Base-by-base conservation (phyloP, 2,329 filamentous ascomycete species). In the Trichoderma sp. region DNA sequence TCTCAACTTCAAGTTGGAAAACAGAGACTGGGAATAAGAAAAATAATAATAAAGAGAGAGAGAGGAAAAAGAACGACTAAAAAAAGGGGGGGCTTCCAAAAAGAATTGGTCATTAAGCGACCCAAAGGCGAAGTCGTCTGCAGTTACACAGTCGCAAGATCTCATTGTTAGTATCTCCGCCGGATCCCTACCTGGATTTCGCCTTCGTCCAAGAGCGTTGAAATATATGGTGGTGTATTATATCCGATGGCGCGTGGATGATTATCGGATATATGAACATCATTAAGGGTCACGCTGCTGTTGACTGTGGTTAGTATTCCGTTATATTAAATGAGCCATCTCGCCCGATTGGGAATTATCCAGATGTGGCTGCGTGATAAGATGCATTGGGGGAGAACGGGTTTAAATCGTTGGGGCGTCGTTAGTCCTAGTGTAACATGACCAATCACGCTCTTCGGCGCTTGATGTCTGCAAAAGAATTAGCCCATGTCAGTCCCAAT, bases 371-470 rank as follows among this genome's bases (percentile, higher is more conserved):
- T 29, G 45, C 13, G 29, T n/a, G 50, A 29, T 29, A 25, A 7
- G 29, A 39, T 34, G 8, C 6, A 4, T 22, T 22, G 39, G 32
- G 37, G 52, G 25, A n/a, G 35, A 70, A 70, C 53, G 53, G 32
- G 13, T 48, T 37, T 48, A 19, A 12, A 45, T 56, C 27, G 9
- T 57, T n/a, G n/a, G n/a, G n/a, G n/a, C 27, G 29, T 19, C 15
- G 66, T 68, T 64, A 68, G 68, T 64, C 19, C 22, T 32, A 34
- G 8, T 19, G 48, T 2, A 19, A 37, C 42, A 53, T 54, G 35
- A n/a, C 15, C 12, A 42, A 48, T 70, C 58, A 72, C 10, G 71
- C 50, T 35, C 70, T 70, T 39, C 67, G 71, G 54, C 71, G 71
- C 64, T 72, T 72, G 64, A 52, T 68, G 56, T 70, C 71, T 72